Evolutionary conservation across 2,329 filamentous ascomycete genomes (phyloP), one percentile per base, ranked within the genome.

Genomic region (Monilinia laxa): DNA sequence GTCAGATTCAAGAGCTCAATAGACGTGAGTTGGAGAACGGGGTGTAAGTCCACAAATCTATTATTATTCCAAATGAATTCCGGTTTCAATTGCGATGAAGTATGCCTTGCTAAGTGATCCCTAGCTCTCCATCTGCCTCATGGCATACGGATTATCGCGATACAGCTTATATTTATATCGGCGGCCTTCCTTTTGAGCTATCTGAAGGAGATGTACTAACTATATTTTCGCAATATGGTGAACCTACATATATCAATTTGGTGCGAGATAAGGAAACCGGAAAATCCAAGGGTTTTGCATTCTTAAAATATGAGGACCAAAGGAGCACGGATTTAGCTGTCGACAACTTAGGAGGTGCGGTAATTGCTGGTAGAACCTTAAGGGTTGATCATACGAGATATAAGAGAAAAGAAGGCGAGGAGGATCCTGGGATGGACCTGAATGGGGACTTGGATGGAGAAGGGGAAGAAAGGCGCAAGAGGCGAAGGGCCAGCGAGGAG

Each of bases 81-180:
- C 53, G 51, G 49, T n/a, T 66, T 12, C n/a, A n/a, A 35, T 38
- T 35, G 23, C 5, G 20, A 53, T 40, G 31, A 64, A 55, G 51
- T 59, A 11, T 67, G 45, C 53, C 63, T 56, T 56, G 66, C 59
- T 62, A 68, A 67, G 69, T 67, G 68, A 59, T 40, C 59, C 64
- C 31, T 74, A 93, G 92, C 72, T 84, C 89, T 2, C 89, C 93
- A 53, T 88, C 93, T 79, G 94, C 90, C 70, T 97, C 94, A 67
- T 98, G 94, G 94, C 94, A 98, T 78, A 89, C 90, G 77, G 96
- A 99, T 81, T 99, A 98, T 80, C 91, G 92, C 80, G 95, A 96
- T 81, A 98, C 95, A 2, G 96, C 95, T 68, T 99, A 94, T 78
- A 82, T 99, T 77, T 97, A 97, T 82, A 93, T 99, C 73, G 96